Evolutionary conservation across 2,329 filamentous ascomycete genomes (phyloP), one percentile per base, ranked within the genome.

Genomic region (Xylaria sp.): DNA sequence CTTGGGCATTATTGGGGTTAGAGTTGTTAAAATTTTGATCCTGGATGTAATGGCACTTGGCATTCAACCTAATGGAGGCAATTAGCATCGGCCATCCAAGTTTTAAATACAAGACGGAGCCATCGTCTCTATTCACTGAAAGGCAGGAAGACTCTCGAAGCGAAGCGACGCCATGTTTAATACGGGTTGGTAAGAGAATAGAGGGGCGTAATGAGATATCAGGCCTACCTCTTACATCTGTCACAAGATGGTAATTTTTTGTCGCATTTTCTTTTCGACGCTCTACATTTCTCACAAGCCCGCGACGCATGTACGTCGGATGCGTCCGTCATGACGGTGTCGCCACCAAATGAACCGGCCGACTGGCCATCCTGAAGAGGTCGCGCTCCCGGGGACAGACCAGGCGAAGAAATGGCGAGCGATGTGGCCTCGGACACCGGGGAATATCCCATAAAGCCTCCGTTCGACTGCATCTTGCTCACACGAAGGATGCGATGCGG

Each of bases 231-330:
- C 50, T 70, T 74, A 67, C 77, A 79, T 46, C 77, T 72, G 32
- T 77, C 76, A 65, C 77, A 79, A 41, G 70, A 72, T 0, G 77
- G 77, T 55, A 79, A 59, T 56, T 76, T 78, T 66, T 79, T 79
- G 59, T 79, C 76, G 62, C 77, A 79, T 65, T 77, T 77, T 50
- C 77, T 72, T 46, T 79, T 79, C 1, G 76, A 77, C 2, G 75
- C 70, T 20, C 76, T 74, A 56, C 77, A 79, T 66, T 79, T 79
- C 71, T 78, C 76, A 46, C 77, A 79, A 36, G 77, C 77, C 60
- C 77, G 73, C 8, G 76, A 70, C 9, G 76, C 75, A 43, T 73
- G 65, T 5, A 65, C 57, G 10, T 72, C 70, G 36, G 57, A 65
- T 13, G 60, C 62, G 10, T 71, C 68, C 25, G 63, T 52, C 59